Base-by-base conservation (phyloP, 805 yeast genomes). In the Myxozyma monticola region DNA sequence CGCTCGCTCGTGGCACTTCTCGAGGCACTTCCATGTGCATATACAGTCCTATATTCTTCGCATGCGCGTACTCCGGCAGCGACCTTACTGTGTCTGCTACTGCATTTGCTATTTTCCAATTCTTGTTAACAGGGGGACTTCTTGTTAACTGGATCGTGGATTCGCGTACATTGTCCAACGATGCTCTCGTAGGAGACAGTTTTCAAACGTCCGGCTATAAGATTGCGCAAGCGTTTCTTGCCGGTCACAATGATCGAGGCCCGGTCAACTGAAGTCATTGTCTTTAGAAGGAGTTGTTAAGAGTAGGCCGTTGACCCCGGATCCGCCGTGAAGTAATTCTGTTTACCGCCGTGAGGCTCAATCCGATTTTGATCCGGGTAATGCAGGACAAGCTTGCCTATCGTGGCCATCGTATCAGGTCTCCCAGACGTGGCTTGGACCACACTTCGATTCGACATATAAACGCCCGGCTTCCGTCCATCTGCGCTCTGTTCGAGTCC, bases 11-110 rank as follows among this genome's bases (percentile, higher is more conserved):
- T 1, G 54, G 53, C 5, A 43, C 36, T 4, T 25, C 17, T 2
- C 17, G 34, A n/a, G 53, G 20, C 7, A 48, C 36, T 17, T 84
- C 88, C 89, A 90, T 84, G 64, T 78, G 81, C 85, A 89, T 78
- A 62, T 79, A 90, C 26, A 88, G 62, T 0, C 84, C 96, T 1
- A 89, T 65, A 3, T 65, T 71, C 8, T 62, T 59, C 0, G 89
- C 79, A 0, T 56, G 44, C 45, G 64, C 56, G 59, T 81, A 82
- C 36, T 65, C 70, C 0, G 71, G 68, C 29, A 67, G 52, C 3
- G 29, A 9, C n/a, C 65, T 47, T 30, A 71, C 43, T 14, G 45
- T 48, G 4, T 45, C 35, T 2, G 66, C 60, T 14, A 58, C 53
- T n/a, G 28, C 34, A 3, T 18, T 36, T 18, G 57, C 55, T 56